Percentiles rank a stretch among this genome's conserved stretches.
Conservation (phyloP, 257 asterid species). For the Handroanthus guayacan region DNA sequence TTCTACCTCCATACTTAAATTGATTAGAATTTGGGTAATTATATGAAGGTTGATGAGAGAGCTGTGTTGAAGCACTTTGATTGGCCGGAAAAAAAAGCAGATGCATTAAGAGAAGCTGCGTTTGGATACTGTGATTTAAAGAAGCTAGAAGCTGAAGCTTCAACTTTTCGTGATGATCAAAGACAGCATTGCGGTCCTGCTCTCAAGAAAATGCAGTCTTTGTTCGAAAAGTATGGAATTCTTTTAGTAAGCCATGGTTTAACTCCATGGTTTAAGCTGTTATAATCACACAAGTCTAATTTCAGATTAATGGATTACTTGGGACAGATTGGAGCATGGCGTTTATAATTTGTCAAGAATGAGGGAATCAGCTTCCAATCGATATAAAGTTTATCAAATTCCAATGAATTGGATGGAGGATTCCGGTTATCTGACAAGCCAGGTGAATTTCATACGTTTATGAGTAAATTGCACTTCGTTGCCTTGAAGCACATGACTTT, state of each 20-base stretch:
- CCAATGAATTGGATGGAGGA: constrained; percentile 97
- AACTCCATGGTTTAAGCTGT: not conserved
- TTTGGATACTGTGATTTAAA: constrained; percentile 89
- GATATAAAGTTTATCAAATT: constrained; percentile 73
- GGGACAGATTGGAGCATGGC: constrained; percentile 84
- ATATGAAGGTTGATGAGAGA: constrained; percentile 87
- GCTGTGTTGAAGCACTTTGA: constrained; percentile 98
- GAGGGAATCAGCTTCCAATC: constrained; percentile 82
- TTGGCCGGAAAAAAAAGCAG: constrained; percentile 98
- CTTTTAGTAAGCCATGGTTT: not conserved
- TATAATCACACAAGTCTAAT: not conserved
- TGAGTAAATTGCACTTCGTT: no score
- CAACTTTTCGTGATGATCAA: constrained; percentile 78
- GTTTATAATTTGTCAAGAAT: constrained; percentile 79
- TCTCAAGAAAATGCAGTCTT: constrained; percentile 91
- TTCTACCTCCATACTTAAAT: not conserved
- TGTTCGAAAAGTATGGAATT: constrained; percentile 77
- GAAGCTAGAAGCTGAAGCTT: constrained; percentile 85
- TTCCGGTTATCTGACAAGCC: constrained; percentile 64
- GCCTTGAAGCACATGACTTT: no score
- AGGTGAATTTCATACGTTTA: constrained; percentile 53
- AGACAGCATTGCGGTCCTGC: constrained; percentile 78
- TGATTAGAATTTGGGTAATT: constrained; percentile 6
- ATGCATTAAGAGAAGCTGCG: constrained; percentile 97
- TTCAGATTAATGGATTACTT: constrained; percentile 13